A percentile compares a stretch with the other conserved stretches of the same genome.
Conservation (phyloP, 148 eudicot genomes). For the Nepenthes mirabilis region DNA sequence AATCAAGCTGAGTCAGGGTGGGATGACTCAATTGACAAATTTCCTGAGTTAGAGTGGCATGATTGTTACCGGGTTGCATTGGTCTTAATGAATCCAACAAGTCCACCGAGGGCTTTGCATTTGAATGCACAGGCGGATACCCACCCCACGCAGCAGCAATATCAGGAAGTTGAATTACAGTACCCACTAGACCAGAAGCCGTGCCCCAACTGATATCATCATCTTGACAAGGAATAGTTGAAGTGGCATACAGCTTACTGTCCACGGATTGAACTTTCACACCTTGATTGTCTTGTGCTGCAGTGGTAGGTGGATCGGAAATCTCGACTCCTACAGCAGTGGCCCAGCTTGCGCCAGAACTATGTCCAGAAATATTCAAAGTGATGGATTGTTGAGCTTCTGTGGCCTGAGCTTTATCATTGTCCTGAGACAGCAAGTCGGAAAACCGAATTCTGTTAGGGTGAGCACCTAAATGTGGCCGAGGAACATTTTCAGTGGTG, state of each 20-base stretch:
- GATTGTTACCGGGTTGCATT: conserved; percentile 14
- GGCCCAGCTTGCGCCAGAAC: conserved; percentile 24
- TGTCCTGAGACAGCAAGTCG: too few relatives aligned
- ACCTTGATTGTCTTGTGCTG: conserved; percentile 19
- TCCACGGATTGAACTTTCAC: conserved; percentile 22
- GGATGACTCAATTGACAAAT: conserved; percentile 23
- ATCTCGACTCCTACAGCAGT: conserved; percentile 12
- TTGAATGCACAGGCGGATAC: conserved; percentile 33
- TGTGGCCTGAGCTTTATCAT: too few relatives aligned
- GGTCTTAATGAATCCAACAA: conserved; percentile 26
- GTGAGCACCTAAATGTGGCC: neutral
- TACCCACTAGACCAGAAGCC: conserved; percentile 39
- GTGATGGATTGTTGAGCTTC: conserved; percentile 20
- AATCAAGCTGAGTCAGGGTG: conserved; percentile 24
- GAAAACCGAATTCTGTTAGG: too few relatives aligned
- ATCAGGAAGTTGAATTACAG: conserved; percentile 26
- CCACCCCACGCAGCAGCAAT: conserved; percentile 41
- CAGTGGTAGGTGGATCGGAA: conserved; percentile 25
- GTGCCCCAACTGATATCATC: conserved; percentile 51
- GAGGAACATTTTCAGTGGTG: neutral
- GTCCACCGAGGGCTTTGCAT: conserved; percentile 26
- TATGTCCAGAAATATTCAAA: conserved; percentile 22
- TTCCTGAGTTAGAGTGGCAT: conserved; percentile 13
- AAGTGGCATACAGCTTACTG: conserved; percentile 7
- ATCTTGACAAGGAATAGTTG: conserved; percentile 27